Conservation (phyloP, 257 asterid genomes). For the Primulina tabacum region DNA sequence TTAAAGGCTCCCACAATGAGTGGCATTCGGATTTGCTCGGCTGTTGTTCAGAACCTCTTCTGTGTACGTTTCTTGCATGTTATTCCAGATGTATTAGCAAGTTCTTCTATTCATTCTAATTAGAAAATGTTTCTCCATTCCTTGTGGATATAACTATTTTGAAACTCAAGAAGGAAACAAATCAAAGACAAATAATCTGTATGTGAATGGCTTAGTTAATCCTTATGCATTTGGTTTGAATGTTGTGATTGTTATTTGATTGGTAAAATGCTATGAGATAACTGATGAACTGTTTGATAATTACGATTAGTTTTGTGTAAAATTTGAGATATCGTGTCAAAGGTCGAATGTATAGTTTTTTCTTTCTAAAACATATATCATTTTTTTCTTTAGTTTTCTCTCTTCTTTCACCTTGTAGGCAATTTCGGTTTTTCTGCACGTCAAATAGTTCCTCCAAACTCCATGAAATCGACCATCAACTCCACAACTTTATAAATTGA, state of each 20-base stretch:
- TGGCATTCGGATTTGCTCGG: slow-evolving; percentile 91
- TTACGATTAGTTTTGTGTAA: too few relatives aligned
- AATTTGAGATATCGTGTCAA: too few relatives aligned
- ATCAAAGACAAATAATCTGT: not conserved
- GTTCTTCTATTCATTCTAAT: not conserved
- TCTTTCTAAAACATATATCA: too few relatives aligned
- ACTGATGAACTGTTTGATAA: too few relatives aligned
- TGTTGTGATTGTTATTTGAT: not conserved
- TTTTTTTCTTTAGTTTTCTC: too few relatives aligned
- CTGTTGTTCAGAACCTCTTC: slow-evolving; percentile 90
- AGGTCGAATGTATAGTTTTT: too few relatives aligned
- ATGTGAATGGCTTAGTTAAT: not conserved
- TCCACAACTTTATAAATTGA: too few relatives aligned
- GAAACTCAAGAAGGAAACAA: not conserved
- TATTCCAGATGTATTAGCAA: slow-evolving; percentile 13
- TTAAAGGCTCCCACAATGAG: slow-evolving; percentile 52
- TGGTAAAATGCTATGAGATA: not conserved
- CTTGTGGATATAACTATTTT: not conserved
- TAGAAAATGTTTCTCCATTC: not conserved
- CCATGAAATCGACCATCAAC: too few relatives aligned
- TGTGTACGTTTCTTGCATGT: slow-evolving; percentile 48
- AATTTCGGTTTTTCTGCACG: too few relatives aligned
- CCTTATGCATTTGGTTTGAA: not conserved
- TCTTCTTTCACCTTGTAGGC: too few relatives aligned
- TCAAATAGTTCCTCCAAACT: too few relatives aligned